Conservation (phyloP, 768 basidiomycete genomes). For the Trametes maxima region DNA sequence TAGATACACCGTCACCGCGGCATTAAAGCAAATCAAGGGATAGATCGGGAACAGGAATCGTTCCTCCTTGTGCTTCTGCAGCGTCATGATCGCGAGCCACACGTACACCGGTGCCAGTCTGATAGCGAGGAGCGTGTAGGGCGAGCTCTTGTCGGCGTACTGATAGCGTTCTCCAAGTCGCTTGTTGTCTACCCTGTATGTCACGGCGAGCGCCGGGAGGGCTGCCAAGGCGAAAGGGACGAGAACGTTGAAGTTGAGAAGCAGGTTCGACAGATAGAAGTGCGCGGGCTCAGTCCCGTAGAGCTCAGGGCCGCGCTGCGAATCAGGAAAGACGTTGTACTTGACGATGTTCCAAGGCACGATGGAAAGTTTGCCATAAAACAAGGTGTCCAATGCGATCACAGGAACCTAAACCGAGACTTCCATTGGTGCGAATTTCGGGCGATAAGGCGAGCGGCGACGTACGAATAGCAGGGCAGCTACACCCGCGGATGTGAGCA, state of each 20-base stretch:
- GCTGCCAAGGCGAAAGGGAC: conserved; percentile 80
- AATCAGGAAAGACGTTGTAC: conserved; percentile 89
- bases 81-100: conserved; percentile 81
- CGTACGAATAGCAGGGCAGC: conserved; percentile 69
- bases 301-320: conserved; percentile 82
- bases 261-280: conserved; percentile 87
- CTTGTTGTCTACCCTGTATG: conserved; percentile 72
- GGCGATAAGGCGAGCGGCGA: conserved; percentile 1
- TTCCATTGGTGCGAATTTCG: neutral
- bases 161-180: conserved; percentile 63
- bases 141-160: conserved; percentile 67
- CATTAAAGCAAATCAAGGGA: conserved; percentile 91
- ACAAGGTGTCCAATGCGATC: conserved; percentile 78
- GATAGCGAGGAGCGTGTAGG: conserved; percentile 73
- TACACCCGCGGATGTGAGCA: conserved; percentile 53
- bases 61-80: conserved; percentile 96
- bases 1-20: conserved; percentile 85
- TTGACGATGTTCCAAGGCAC: conserved; percentile 92
- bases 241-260: conserved; percentile 93
- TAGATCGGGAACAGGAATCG: conserved; percentile 98
- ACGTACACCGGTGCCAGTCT: conserved; percentile 89
- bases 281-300: conserved; percentile 90
- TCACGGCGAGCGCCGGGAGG: conserved; percentile 75
- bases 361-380: conserved; percentile 77
- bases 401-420: conserved; percentile 71